A percentile compares a stretch with the other conserved stretches of the same genome.
Evolutionary conservation across 2,329 filamentous ascomycete species (phyloP).

Genomic region (Clarireedia sp.): DNA sequence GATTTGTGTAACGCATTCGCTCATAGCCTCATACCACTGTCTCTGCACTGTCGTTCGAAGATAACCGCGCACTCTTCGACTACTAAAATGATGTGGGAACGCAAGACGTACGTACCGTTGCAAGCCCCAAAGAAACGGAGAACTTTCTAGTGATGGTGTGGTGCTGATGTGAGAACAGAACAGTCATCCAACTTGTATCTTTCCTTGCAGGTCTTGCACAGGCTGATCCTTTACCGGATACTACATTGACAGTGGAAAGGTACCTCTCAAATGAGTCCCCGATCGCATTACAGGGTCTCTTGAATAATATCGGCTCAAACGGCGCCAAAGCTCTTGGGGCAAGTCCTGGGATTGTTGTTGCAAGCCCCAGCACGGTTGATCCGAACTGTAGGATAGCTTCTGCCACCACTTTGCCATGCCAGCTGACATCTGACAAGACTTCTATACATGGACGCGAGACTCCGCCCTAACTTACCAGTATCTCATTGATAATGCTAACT

Average conservation of each 20-base stretch:
- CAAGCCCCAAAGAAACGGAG: not conserved
- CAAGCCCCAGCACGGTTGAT: slow-evolving; percentile 43
- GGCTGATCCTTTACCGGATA: not conserved
- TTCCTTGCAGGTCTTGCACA: not conserved
- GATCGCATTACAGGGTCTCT: slow-evolving; percentile 41
- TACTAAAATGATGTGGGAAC: not conserved
- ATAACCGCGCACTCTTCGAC: not conserved
- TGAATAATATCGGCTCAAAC: slow-evolving; percentile 47
- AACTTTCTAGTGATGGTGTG: not conserved
- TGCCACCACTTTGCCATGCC: not conserved
- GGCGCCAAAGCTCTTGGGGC: slow-evolving; percentile 42
- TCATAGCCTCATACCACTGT: too few species aligned
- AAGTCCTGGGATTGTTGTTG: slow-evolving; percentile 42
- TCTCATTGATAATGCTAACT: slow-evolving; percentile 57
- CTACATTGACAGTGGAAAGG: not conserved
- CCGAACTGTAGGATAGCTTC: slow-evolving; percentile 43
- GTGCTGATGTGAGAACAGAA: not conserved
- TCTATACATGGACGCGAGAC: slow-evolving; percentile 71
- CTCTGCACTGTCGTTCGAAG: not conserved
- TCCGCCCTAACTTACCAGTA: slow-evolving; percentile 63
- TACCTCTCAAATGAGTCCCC: slow-evolving; percentile 29
- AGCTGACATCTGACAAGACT: slow-evolving; percentile 46
- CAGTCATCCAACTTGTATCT: not conserved
- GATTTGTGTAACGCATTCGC: too few species aligned
- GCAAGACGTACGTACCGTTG: too few species aligned